A percentile compares a stretch with the other conserved stretches of the same genome.
These are phyloP conservation scores for Neolentinus lepideus DNA, from an alignment of 1,284 basidiomycete genomes.

Conservation along the genomic window DNA sequence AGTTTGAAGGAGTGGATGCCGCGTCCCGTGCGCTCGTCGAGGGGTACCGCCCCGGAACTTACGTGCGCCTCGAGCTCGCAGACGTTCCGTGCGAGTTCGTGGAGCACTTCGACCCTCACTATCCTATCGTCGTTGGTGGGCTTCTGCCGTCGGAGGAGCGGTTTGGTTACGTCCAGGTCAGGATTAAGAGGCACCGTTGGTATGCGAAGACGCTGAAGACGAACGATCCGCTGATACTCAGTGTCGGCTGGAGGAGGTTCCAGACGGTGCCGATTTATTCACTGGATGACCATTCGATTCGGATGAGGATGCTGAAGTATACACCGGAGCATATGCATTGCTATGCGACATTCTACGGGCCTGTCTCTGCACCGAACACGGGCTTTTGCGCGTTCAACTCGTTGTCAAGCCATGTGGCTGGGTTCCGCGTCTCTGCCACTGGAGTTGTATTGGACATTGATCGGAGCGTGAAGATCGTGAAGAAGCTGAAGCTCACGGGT, in stretches of 20 bases:
- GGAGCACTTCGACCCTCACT: slow-evolving; percentile 87
- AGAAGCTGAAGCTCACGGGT: slow-evolving; percentile 97
- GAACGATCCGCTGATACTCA: slow-evolving; percentile 95
- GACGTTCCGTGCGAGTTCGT: slow-evolving; percentile 90
- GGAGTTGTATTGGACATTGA: slow-evolving; percentile 95
- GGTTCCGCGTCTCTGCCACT: slow-evolving; percentile 90
- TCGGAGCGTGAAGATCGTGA: slow-evolving; percentile 89
- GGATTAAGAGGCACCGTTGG: slow-evolving; percentile 97
- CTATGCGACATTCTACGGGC: slow-evolving; percentile 94
- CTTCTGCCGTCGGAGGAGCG: slow-evolving; percentile 88
- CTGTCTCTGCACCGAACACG: slow-evolving; percentile 88
- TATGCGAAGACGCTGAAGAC: slow-evolving; percentile 90
- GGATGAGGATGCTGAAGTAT: slow-evolving; percentile 99
- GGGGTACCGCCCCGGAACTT: slow-evolving; percentile 88
- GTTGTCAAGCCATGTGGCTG: slow-evolving; percentile 55
- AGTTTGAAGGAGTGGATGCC: slow-evolving; percentile 79
- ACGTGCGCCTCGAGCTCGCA: slow-evolving; percentile 86
- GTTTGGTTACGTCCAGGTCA: slow-evolving; percentile 91
- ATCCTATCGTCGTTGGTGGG: slow-evolving; percentile 91
- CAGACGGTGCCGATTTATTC: slow-evolving; percentile 95
- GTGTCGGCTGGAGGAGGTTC: slow-evolving; percentile 94
- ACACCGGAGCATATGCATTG: slow-evolving; percentile 99
- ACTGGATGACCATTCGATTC: slow-evolving; percentile 93
- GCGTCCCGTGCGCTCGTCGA: slow-evolving; percentile 82
- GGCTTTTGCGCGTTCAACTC: slow-evolving; percentile 98